Conservation (phyloP, 371 early-diverging fungal genomes). For the Cokeromyces recurvatus region DNA sequence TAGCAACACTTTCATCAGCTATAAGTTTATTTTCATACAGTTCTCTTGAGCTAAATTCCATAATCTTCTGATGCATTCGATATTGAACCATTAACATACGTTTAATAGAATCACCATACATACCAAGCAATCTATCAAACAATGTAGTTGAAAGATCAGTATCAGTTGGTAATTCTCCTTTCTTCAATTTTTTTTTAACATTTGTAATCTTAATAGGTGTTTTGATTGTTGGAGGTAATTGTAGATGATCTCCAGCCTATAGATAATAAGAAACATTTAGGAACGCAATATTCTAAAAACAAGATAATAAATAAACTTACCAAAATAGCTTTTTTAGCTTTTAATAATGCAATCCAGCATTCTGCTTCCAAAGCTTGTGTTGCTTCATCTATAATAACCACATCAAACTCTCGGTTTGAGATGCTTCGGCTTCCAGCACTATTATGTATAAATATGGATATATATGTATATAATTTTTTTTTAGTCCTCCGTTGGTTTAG, state of each 20-base stretch:
- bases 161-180: constrained; percentile 19
- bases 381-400: constrained; percentile 93
- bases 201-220: constrained; percentile 18
- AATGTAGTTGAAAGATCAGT: constrained; percentile 44
- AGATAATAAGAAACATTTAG: too few relatives aligned
- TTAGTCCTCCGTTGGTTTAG: too few relatives aligned
- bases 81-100: constrained; percentile 80
- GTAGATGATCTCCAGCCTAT: constrained; percentile 92
- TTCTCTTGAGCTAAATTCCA: constrained; percentile 67
- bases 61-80: constrained; percentile 84
- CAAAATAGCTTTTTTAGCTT: constrained; percentile 76
- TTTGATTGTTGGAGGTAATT: constrained; percentile 85
- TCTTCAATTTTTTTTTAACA: constrained; percentile 12
- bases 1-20: constrained; percentile 63
- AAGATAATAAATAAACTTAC: constrained; percentile 12
- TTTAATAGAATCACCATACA: constrained; percentile 58
- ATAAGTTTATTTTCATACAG: constrained; percentile 63
- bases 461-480: background rate
- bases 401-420: constrained; percentile 73
- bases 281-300: too few relatives aligned
- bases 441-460: background rate
- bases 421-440: constrained; percentile 55
- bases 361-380: constrained; percentile 88
- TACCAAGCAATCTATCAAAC: constrained; percentile 67
- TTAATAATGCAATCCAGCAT: constrained; percentile 87